Conservation (phyloP, 176 grass and related monocot species). For the Urochloa ruziziensis region DNA sequence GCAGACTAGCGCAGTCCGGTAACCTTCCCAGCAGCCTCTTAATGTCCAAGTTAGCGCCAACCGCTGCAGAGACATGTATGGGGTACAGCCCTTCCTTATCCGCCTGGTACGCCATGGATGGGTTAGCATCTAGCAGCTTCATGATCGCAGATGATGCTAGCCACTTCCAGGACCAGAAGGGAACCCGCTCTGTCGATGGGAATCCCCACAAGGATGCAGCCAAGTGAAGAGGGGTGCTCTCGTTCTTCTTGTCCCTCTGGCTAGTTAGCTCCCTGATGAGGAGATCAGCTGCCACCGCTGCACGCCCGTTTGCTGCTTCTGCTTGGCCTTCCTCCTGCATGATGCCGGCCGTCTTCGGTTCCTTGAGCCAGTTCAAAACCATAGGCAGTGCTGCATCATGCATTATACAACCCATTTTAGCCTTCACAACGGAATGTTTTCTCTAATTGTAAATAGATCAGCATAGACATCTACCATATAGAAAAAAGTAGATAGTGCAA, state of each 20-base stretch:
- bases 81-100: not conserved
- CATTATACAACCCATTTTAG: too few relatives aligned
- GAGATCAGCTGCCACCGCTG: too few relatives aligned
- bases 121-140: not conserved
- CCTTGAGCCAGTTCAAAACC: too few relatives aligned
- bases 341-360: too few relatives aligned
- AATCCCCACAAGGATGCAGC: not conserved
- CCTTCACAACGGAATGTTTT: too few relatives aligned
- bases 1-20: not conserved
- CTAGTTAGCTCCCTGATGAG: not conserved
- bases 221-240: conserved; percentile 5
- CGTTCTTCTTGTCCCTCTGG: not conserved
- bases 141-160: fast-evolving
- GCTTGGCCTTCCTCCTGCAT: too few relatives aligned
- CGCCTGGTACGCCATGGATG: not conserved
- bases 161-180: not conserved
- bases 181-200: fast-evolving
- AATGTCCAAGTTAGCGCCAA: not conserved
- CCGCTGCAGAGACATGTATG: not conserved
- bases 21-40: not conserved
- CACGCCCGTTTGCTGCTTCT: too few relatives aligned
- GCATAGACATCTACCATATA: too few relatives aligned
- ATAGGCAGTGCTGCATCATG: too few relatives aligned
- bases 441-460: too few relatives aligned
- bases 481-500: too few relatives aligned